Evolutionary conservation across 2,329 filamentous ascomycete genomes (phyloP).

Genomic region (Myriosclerotinia scirpicola): DNA sequence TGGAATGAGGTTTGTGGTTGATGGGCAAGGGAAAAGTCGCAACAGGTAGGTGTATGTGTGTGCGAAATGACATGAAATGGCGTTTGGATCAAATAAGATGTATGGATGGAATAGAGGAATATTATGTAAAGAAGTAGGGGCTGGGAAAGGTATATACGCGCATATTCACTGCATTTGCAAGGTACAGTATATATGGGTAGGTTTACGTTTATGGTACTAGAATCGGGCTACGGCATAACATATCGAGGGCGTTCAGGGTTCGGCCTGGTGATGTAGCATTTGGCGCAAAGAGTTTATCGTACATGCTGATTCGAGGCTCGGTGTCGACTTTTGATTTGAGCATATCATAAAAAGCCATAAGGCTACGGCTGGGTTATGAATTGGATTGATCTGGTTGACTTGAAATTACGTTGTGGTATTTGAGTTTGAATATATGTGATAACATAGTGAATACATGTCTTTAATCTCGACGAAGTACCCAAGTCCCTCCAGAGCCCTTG

Average conservation of each 20-base stretch:
- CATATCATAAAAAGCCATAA: neutral
- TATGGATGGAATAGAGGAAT: neutral
- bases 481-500: too few relatives aligned
- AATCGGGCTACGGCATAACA: neutral
- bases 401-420: neutral
- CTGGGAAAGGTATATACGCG: neutral
- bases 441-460: too few relatives aligned
- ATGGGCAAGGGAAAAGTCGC: neutral
- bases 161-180: neutral
- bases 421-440: too few relatives aligned
- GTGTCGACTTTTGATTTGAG: neutral
- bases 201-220: neutral
- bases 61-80: conserved; percentile 2
- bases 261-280: neutral
- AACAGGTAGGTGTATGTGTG: neutral
- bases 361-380: neutral
- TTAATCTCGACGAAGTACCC: too few relatives aligned
- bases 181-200: neutral
- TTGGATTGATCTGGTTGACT: neutral
- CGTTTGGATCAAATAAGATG: neutral
- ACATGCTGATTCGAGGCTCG: too few relatives aligned
- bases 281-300: too few relatives aligned
- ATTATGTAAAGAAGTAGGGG: neutral
- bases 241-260: neutral
- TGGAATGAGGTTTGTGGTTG: neutral